Evolutionary conservation across 2,329 filamentous ascomycete genomes (phyloP).

Genomic region (Boeremia exigua): DNA sequence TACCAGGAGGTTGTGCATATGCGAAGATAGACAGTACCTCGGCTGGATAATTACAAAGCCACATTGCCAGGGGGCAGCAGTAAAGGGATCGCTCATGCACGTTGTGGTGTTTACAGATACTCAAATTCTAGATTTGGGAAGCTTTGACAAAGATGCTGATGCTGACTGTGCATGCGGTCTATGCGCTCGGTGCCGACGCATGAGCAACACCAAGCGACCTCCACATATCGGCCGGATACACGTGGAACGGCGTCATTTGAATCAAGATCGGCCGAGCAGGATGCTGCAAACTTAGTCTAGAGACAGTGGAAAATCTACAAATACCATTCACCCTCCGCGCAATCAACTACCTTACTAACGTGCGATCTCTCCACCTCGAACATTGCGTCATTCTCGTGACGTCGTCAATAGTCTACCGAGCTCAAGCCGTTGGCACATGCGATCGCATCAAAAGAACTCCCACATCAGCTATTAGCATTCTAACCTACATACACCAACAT

Average conservation of each 20-base stretch:
- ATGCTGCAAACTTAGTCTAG: neutral
- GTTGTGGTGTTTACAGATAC: neutral
- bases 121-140: constrained; percentile 7
- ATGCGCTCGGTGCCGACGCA: constrained; percentile 5
- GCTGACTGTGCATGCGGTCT: constrained; percentile 13
- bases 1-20: neutral
- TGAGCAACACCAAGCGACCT: constrained; percentile 9
- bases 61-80: neutral
- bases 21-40: neutral
- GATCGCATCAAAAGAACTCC: neutral
- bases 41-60: neutral
- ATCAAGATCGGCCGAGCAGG: constrained; percentile 16
- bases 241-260: constrained; percentile 3
- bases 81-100: neutral
- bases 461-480: neutral
- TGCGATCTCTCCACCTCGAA: constrained; percentile 25
- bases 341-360: constrained; percentile 7
- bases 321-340: neutral
- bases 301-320: neutral
- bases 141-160: constrained; percentile 11
- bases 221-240: constrained; percentile 10
- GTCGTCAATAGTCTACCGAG: constrained; percentile 30
- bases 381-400: constrained; percentile 37
- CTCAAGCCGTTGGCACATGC: constrained; percentile 6
- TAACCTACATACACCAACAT: constrained; percentile 27